Base-by-base conservation (phyloP, 1,284 basidiomycete species). In the Tilletia walkeri region DNA sequence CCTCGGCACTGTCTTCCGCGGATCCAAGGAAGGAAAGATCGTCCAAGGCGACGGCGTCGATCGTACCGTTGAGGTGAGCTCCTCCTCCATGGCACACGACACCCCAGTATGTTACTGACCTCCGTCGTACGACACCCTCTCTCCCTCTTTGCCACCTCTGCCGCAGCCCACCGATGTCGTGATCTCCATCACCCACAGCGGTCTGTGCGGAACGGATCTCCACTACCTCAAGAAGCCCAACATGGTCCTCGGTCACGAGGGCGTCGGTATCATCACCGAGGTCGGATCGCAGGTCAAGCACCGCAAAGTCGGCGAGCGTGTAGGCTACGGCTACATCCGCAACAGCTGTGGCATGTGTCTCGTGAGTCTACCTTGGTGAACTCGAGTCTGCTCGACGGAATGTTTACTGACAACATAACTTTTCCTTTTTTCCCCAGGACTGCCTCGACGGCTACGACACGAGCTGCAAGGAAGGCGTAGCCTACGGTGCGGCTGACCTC, bases 201-300 rank as follows among this genome's bases (percentile, higher is more conserved):
- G 80, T 54, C 74, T 82, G 2, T 82, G 80, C 69, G 79, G 70
- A 65, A 81, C 80, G 38, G 80, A 82, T 67, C 67, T 80, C 68
- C 67, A 61, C 67, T 49, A 18, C 30, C 50, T 61, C 45, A 30
- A 24, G 18, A 59, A 36, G 45, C 16, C 34, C 67, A 30, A 30
- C 24, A 59, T 59, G 39, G 49, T 68, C 36, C 89, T 87, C 4
- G 86, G 80, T 54, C 80, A 82, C 75, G 80, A 82, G 61, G 79
- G 79, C 45, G 80, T 82, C 18, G 80, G 81, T 61, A 59, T 81
- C 70, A 75, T 82, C 61, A 75, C 78, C n/a, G 71, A 76, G 18
- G 76, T 81, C 50, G 80, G 80, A 18, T n/a, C 72, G 9, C 69
- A 72, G 0, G 80, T 81, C 14, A 75, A 67, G 39, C 38, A 70